Evolutionary conservation across 495 filamentous ascomycete species (phyloP), one percentile per base, ranked within the genome.

Genomic region (Aspergillus haitiensis): DNA sequence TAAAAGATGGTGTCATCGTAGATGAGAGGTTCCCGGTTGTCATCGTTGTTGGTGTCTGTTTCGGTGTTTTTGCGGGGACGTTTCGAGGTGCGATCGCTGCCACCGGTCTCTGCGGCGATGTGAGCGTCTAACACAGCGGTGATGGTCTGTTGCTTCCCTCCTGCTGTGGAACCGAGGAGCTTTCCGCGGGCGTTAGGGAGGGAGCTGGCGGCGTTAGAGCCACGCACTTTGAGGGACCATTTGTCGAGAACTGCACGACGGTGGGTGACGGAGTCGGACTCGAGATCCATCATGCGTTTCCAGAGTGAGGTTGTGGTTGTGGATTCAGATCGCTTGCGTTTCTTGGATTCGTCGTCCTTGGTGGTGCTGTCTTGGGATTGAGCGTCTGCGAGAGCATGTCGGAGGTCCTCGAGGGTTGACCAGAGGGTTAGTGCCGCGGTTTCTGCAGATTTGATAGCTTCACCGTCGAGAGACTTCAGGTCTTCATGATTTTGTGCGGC

Each of bases 1-100:
- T 98, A 98, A 75, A 98, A 96, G 69, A 92, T 85, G 7, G 89
- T 88, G 66, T 98, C 94, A 65, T 98, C 93, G 75, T 92, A 98
- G 67, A 96, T 82, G 5, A 47, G 15, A 15, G 77, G 64, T 35
- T 75, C 67, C 6, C 46, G 39, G 8, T 56, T 42, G 3, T 60
- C 60, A 10, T 47, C 32, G 10, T 55, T 53, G 37, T 47, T 40
- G 31, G 62, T 55, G 16, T 50, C 18, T 21, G 53, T 37, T 13
- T 31, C 36, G 12, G 46, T 5, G 21, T 51, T 42, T 7, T 58
- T 65, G 35, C 75, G 75, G 6, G 71, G 65, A 55, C 52, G 91
- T 85, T 65, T 86, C 74, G 67, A 81, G 36, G 93, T 70, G 9
- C 93, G 84, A 31, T 89, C 85, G 18, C 21, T 27, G 21, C 21